phyloP scores from a whole-genome alignment of 2,329 filamentous ascomycete species.

The Colletotrichum coccodes region DNA sequence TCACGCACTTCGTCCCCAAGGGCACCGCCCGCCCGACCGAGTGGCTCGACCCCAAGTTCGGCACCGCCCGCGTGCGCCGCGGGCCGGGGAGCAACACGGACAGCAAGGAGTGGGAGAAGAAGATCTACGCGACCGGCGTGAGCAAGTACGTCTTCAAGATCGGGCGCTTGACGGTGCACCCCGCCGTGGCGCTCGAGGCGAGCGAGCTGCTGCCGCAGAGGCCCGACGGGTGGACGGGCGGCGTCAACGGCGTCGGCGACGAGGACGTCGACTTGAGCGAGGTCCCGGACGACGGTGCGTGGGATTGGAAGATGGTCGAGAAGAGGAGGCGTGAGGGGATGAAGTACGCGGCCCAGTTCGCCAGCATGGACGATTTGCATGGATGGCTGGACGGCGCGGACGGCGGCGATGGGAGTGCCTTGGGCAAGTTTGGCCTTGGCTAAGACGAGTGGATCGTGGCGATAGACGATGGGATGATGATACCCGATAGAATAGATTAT shows the following conservation, averaged over 20 bases:
- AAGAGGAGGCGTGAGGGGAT: conserved; percentile 64
- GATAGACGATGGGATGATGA: neutral
- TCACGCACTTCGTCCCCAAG: conserved; percentile 77
- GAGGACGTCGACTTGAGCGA: conserved; percentile 49
- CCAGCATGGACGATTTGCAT: conserved; percentile 64
- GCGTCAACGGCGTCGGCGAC: conserved; percentile 53
- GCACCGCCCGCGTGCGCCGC: conserved; percentile 42
- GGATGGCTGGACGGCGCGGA: conserved; percentile 64
- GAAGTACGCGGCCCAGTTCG: conserved; percentile 65
- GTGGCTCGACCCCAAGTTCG: conserved; percentile 61
- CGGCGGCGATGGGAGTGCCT: conserved; percentile 59
- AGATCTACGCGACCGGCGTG: conserved; percentile 76
- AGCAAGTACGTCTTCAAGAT: conserved; percentile 88
- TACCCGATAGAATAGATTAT: conserved; percentile 17
- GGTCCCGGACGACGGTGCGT: conserved; percentile 49
- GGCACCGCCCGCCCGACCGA: conserved; percentile 65
- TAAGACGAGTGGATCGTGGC: conserved; percentile 31
- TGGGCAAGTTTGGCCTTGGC: conserved; percentile 59
- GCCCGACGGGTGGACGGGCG: conserved; percentile 71
- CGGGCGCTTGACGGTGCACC: conserved; percentile 84
- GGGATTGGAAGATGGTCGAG: conserved; percentile 70
- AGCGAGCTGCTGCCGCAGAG: conserved; percentile 79
- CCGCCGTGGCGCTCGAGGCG: conserved; percentile 77
- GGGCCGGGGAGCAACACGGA: conserved; percentile 42
- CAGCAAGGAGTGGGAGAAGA: conserved; percentile 66